phyloP scores from a whole-genome alignment of 2,329 filamentous ascomycete genomes.

The Cladosporium velox region DNA sequence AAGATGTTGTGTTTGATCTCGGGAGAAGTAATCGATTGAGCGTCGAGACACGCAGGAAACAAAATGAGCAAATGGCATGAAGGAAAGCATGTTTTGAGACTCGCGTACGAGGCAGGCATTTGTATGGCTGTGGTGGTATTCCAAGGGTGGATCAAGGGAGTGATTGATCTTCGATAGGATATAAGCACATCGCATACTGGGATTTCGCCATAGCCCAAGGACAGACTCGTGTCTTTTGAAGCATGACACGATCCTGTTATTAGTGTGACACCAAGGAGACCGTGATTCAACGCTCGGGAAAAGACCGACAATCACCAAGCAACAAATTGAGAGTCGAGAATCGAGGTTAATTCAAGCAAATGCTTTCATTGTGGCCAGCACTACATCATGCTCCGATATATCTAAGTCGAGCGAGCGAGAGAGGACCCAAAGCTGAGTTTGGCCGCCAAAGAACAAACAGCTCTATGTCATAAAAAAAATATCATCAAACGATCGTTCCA shows the following conservation, averaged over 20 bases:
- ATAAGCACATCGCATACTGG: not conserved
- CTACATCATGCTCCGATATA: not conserved
- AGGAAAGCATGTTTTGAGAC: too few relatives aligned
- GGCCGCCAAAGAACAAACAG: not conserved
- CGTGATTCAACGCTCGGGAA: not conserved
- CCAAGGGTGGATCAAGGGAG: too few relatives aligned
- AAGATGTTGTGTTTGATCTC: not conserved
- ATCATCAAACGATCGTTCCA: conserved; percentile 5
- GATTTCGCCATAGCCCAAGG: not conserved
- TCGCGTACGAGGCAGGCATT: too few relatives aligned
- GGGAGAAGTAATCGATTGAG: too few relatives aligned
- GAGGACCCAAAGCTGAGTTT: not conserved
- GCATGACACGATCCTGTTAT: not conserved
- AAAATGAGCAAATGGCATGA: too few relatives aligned
- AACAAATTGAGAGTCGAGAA: too few relatives aligned
- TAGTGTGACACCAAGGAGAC: not conserved
- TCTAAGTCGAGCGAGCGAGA: not conserved
- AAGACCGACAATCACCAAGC: too few relatives aligned
- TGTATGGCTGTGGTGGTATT: not conserved
- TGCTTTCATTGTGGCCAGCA: conserved; percentile 12
- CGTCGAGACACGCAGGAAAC: too few relatives aligned
- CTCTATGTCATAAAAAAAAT: conserved; percentile 2
- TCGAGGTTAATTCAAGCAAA: not conserved
- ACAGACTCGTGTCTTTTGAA: too few relatives aligned
- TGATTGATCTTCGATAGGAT: not conserved